These are phyloP conservation scores for Westerdykella ornata DNA, from an alignment of 2,329 filamentous ascomycete genomes.

Conservation along the genomic window DNA sequence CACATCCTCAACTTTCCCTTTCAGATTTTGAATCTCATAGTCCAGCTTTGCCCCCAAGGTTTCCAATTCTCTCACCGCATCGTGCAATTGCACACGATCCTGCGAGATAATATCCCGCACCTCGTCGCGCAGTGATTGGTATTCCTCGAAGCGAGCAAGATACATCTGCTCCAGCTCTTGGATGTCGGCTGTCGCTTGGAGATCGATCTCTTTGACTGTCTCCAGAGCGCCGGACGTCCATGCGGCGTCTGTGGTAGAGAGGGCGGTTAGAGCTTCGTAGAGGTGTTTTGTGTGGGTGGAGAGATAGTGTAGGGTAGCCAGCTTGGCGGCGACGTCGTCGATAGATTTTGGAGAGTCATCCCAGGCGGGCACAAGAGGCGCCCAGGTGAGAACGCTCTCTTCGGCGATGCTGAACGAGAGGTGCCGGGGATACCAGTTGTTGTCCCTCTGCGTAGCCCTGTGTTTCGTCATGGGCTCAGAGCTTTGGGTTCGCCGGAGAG, in stretches of 20 bases:
- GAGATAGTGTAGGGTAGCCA: conserved; percentile 34
- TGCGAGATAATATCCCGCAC: conserved; percentile 63
- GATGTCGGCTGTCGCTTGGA: conserved; percentile 52
- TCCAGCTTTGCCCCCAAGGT: conserved; percentile 77
- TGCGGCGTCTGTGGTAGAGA: conserved; percentile 50
- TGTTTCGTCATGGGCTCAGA: conserved; percentile 33
- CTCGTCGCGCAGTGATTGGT: conserved; percentile 59
- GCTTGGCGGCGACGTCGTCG: conserved; percentile 19
- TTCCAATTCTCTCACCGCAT: conserved; percentile 72
- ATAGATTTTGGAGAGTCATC: conserved; percentile 31
- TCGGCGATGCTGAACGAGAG: conserved; percentile 71
- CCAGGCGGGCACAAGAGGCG: conserved; percentile 16
- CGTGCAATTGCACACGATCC: conserved; percentile 61
- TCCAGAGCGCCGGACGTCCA: conserved; percentile 58
- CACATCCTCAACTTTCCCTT: conserved; percentile 75
- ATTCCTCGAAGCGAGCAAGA: conserved; percentile 62
- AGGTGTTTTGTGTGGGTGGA: conserved; percentile 57
- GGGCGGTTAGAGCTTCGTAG: conserved; percentile 52
- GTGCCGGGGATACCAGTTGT: conserved; percentile 61
- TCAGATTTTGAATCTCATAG: conserved; percentile 80
- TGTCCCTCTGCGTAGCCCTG: conserved; percentile 38
- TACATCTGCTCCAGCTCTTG: conserved; percentile 63
- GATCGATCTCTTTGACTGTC: conserved; percentile 54
- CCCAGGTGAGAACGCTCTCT: conserved; percentile 64
- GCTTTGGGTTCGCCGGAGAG: conserved; percentile 59